phyloP scores from a whole-genome alignment of 2,329 filamentous ascomycete species.

The Apiospora aurea region DNA sequence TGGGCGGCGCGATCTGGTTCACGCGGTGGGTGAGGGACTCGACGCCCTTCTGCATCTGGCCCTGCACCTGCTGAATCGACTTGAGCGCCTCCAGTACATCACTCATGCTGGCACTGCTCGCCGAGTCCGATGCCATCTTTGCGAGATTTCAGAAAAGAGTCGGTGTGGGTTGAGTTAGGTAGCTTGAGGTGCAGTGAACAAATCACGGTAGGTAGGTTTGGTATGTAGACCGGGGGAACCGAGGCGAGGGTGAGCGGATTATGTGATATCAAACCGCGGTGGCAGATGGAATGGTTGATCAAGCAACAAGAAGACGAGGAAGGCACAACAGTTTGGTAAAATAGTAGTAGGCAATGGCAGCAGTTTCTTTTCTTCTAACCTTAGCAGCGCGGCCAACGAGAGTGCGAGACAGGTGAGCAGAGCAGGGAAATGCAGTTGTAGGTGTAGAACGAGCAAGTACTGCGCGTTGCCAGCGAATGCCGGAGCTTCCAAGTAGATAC shows the following conservation, averaged over 20 bases:
- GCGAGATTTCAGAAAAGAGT: background rate
- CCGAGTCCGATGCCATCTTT: slow-evolving; percentile 23
- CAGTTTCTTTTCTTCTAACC: background rate
- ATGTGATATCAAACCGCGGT: background rate
- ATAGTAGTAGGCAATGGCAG: background rate
- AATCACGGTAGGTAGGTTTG: background rate
- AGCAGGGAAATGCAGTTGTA: background rate
- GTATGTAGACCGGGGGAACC: background rate
- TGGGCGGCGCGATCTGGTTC: slow-evolving; percentile 24
- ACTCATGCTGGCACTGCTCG: slow-evolving; percentile 22
- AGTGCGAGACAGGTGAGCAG: slow-evolving; percentile 2
- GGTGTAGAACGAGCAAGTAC: slow-evolving; percentile 1
- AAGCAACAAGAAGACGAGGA: background rate
- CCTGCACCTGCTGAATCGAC: slow-evolving; percentile 22
- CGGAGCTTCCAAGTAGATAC: slow-evolving; percentile 17
- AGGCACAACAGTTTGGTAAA: background rate
- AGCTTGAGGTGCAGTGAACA: too few relatives aligned
- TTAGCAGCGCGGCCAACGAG: background rate
- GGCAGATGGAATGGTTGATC: background rate
- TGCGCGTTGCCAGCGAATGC: slow-evolving; percentile 13
- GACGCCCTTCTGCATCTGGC: slow-evolving; percentile 24
- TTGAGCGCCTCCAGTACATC: slow-evolving; percentile 22
- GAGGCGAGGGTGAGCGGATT: background rate
- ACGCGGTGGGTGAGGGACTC: slow-evolving; percentile 20
- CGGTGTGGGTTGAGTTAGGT: background rate